Evolutionary conservation across 2,329 filamentous ascomycete genomes (phyloP), one percentile per base, ranked within the genome.

Genomic region (Hirsutella thompsonii): DNA sequence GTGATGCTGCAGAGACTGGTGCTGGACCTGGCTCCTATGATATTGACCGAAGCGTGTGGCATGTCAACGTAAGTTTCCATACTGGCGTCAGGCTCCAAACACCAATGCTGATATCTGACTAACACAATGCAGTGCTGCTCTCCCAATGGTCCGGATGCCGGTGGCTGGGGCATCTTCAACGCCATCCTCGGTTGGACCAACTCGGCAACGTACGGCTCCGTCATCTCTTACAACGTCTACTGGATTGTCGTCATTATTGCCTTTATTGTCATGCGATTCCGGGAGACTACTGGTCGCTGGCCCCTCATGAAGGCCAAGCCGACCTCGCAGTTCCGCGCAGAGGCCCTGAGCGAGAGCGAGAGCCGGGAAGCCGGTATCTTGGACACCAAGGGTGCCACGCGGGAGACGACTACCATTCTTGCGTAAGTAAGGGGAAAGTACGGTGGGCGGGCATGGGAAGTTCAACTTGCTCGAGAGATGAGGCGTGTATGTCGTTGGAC

Each of bases 81-180:
- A 14, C 11, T 32, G n/a, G n/a, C n/a, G n/a, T n/a, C n/a, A n/a
- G n/a, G n/a, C n/a, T n/a, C n/a, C n/a, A n/a, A n/a, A n/a, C n/a
- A n/a, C n/a, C n/a, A n/a, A n/a, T n/a, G n/a, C n/a, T n/a, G n/a
- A n/a, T 23, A 20, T 26, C 29, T 32, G 10, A 20, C 20, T n/a
- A n/a, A n/a, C 23, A 11, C 11, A 6, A 11, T 11, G 23, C 44
- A 83, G 78, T 93, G 84, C 66, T 92, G 85, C 58, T 89, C 76
- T 52, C 81, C 86, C 0, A 64, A 77, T 40, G 61, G 80, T 32
- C 79, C 85, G 46, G 81, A 83, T 21, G 81, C 81, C 37, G 79
- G 81, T 30, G 84, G 83, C 36, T 94, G 86, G 87, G 85, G 84
- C 42, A 78, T 94, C 49, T 87, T 94, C 69, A 90, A 93, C 52